Conservation (phyloP, 129 eudicot genomes). For the Artemisia tridentata region DNA sequence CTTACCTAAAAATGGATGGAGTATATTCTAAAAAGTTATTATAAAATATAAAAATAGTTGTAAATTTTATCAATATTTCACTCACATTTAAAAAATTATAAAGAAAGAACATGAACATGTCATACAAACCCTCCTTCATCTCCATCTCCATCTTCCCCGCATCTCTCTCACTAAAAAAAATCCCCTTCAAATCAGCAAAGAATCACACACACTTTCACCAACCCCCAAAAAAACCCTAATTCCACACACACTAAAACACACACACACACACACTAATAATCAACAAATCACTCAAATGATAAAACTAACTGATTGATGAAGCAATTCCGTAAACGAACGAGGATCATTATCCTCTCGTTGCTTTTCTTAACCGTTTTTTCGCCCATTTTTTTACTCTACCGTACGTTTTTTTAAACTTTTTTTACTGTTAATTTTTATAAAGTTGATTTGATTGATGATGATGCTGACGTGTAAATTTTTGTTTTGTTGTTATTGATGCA, state of each 20-base stretch:
- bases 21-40: too few species aligned
- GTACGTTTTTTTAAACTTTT: conserved; percentile 11
- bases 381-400: conserved; percentile 63
- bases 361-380: conserved; percentile 63
- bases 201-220: conserved; percentile 11
- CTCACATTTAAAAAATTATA: too few species aligned
- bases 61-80: too few species aligned
- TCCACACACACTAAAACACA: conserved; percentile 11
- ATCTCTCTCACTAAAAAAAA: conserved; percentile 27
- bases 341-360: conserved; percentile 85
- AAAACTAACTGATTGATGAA: conserved; percentile 44
- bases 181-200: conserved; percentile 28
- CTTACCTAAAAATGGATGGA: too few species aligned
- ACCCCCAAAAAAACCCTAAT: too few species aligned
- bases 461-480: not conserved
- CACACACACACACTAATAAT: conserved; percentile 8
- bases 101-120: conserved; percentile 44
- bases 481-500: conserved; percentile 27
- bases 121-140: conserved; percentile 24
- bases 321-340: conserved; percentile 57
- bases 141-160: conserved; percentile 48
- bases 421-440: not conserved
- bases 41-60: too few species aligned
- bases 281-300: conserved; percentile 10
- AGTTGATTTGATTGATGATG: conserved; percentile 1